Conservation (phyloP, 495 filamentous ascomycete species). For the Chaetomium fimeti region DNA sequence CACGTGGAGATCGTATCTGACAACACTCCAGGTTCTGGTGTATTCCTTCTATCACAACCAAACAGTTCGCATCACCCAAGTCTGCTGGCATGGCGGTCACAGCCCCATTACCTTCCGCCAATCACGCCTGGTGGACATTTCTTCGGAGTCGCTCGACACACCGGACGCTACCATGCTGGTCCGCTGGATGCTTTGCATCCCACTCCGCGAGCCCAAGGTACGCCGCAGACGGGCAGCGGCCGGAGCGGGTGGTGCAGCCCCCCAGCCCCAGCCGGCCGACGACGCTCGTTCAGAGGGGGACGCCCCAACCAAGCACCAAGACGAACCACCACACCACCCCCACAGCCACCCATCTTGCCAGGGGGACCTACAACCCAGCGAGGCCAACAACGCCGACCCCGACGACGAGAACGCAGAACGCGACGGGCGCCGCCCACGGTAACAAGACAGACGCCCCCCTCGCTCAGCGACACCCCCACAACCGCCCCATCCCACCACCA, state of each 20-base stretch:
- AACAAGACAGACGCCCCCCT: background rate
- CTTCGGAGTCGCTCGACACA: background rate
- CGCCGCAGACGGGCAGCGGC: background rate
- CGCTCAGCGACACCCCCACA: background rate
- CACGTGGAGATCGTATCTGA: background rate
- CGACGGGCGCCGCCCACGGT: background rate
- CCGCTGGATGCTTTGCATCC: background rate
- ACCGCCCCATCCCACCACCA: background rate
- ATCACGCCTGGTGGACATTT: background rate
- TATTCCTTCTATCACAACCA: slow-evolving; percentile 1
- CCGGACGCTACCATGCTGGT: background rate
- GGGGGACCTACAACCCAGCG: background rate
- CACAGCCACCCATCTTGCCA: background rate
- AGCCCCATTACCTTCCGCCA: background rate
- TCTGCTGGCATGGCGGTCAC: background rate
- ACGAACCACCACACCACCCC: background rate
- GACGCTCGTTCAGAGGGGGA: background rate
- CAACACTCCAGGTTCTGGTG: background rate
- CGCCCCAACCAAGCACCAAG: background rate
- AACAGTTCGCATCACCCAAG: background rate
- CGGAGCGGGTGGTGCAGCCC: background rate
- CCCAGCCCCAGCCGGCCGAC: background rate
- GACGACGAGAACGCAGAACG: background rate
- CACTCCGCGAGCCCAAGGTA: background rate
- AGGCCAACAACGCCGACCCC: background rate